phyloP scores from a whole-genome alignment of 768 basidiomycete species.

The Tulasnella sp. region DNA sequence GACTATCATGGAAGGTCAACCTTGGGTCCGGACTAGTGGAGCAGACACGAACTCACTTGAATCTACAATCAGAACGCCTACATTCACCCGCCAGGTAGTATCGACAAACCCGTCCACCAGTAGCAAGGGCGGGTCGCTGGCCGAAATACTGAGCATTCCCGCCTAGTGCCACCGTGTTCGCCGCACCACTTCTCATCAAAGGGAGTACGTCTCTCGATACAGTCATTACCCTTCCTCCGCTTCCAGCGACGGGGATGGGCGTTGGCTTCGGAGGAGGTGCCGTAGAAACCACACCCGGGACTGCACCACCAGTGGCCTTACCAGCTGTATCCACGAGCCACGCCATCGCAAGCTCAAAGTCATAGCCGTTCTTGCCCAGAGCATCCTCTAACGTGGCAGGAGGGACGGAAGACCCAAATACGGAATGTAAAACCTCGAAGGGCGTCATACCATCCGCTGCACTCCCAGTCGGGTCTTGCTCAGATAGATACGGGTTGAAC shows the following conservation, averaged over 20 bases:
- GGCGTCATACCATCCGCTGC: constrained; percentile 88
- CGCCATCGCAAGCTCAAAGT: constrained; percentile 92
- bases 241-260: constrained; percentile 21
- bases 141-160: constrained; percentile 16
- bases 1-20: constrained; percentile 35
- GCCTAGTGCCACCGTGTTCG: background rate
- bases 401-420: constrained; percentile 83
- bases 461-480: background rate
- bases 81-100: constrained; percentile 97
- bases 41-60: constrained; percentile 51
- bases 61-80: constrained; percentile 88
- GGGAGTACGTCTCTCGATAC: constrained; percentile 41
- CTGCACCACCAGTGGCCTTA: background rate
- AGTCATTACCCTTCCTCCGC: constrained; percentile 48
- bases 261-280: constrained; percentile 3
- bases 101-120: constrained; percentile 61
- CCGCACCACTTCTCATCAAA: constrained; percentile 18
- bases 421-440: constrained; percentile 86
- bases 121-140: constrained; percentile 15
- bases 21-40: background rate
- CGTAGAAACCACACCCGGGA: background rate
- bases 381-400: constrained; percentile 91
- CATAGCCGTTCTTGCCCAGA: constrained; percentile 72
- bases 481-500: no score
- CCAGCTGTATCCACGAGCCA: constrained; percentile 65